Base-by-base conservation (phyloP, 1,139 yeast genomes). In the Debaryomyces sp. region DNA sequence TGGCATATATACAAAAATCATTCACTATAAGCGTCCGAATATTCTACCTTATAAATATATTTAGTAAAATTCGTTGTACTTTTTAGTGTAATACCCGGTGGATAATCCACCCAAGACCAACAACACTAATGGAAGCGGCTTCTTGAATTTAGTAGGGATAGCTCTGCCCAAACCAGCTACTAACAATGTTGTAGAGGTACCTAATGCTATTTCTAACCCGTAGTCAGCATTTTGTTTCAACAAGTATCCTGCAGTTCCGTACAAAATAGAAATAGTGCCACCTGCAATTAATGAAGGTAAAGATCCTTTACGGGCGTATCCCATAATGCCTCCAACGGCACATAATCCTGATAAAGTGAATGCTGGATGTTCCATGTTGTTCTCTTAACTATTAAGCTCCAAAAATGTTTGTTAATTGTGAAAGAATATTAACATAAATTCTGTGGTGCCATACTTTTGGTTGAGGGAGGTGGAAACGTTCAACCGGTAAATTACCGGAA, bases 241-340 rank as follows among this genome's bases (percentile, higher is more conserved):
- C 57, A 91, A 75, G 67, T 89, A 88, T 32, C 96, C 97, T 1
- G 96, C 87, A 49, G 77, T 64, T 18, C 90, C 95, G 66, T 84
- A 92, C 40, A 87, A 66, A 5, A 81, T 76, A 9, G 95, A 83
- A 54, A 90, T 76, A 0, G 86, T 73, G 7, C 85, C 61, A 29
- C 97, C 97, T 2, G 95, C 96, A 41, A 84, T 70, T 48, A 91
- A 75, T 0, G 97, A 90, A 21, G 96, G 96, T 33, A 85, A 60
- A 2, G 96, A 89, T 13, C 86, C 81, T 61, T 87, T 87, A 57
- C 88, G 87, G 51, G 77, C 63, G 66, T 73, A 88, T 38, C 96
- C 96, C 68, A 84, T 80, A 37, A 82, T 54, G 41, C 96, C 96
- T 47, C 96, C 96, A 51, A 81, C 68, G 52, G 87, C 78, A 61